Percentiles rank a stretch among this genome's conserved stretches.
These are phyloP conservation scores for Aureobasidium sp. DNA, from an alignment of 2,329 filamentous ascomycete genomes.

Conservation along the genomic window DNA sequence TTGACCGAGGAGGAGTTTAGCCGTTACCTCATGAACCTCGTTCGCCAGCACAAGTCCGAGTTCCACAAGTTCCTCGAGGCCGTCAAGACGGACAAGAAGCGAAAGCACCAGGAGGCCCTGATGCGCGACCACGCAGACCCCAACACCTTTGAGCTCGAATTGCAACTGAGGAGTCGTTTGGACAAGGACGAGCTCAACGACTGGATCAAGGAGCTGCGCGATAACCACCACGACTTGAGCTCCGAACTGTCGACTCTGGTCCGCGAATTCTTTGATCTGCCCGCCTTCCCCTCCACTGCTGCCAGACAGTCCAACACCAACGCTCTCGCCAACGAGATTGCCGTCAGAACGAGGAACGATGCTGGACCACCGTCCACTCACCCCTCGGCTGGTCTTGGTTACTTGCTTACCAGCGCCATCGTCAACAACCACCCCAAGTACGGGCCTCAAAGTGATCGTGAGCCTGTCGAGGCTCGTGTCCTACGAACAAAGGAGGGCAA, in stretches of 20 bases:
- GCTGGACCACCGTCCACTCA: conserved; percentile 54
- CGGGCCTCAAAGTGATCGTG: conserved; percentile 49
- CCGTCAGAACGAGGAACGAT: background rate
- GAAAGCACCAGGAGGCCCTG: background rate
- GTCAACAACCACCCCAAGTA: conserved; percentile 54
- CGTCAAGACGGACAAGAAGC: conserved; percentile 19
- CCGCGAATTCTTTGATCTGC: conserved; percentile 51
- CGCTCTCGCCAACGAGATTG: background rate
- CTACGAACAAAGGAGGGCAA: conserved; percentile 40
- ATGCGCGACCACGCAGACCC: conserved; percentile 13
- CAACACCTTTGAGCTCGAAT: conserved; percentile 6
- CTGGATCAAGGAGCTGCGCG: conserved; percentile 34
- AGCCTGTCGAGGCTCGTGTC: conserved; percentile 53
- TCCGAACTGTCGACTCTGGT: conserved; percentile 48
- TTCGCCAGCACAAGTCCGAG: conserved; percentile 28
- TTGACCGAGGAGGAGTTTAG: conserved; percentile 51
- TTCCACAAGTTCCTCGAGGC: conserved; percentile 26
- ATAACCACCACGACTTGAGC: conserved; percentile 40
- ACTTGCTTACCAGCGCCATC: conserved; percentile 49
- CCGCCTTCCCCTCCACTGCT: conserved; percentile 33
- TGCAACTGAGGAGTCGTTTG: conserved; percentile 7
- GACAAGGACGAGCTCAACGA: conserved; percentile 13
- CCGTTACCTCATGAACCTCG: conserved; percentile 42
- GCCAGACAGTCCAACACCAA: conserved; percentile 22
- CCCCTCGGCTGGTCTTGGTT: conserved; percentile 58